Base-by-base conservation (phyloP, 768 basidiomycete genomes). In the Tephrocybe sp. region DNA sequence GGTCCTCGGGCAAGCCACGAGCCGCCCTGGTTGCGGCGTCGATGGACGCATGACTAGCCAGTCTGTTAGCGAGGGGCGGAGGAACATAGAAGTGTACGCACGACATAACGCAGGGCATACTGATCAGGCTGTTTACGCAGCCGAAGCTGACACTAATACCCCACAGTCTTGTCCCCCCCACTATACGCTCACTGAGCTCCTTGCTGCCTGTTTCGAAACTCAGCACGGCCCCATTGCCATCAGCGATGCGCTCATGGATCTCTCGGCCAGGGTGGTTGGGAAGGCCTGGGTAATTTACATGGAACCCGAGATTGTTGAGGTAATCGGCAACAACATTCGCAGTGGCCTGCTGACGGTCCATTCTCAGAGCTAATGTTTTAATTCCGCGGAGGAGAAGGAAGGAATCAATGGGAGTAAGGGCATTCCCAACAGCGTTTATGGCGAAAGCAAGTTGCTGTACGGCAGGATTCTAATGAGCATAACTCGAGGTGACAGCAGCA, bases 31-130 rank as follows among this genome's bases (percentile, higher is more conserved):
- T 85, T 7, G 91, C 90, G 20, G 97, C 85, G 62, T 98, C 95
- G 58, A 99, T 99, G 33, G 97, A 98, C 20, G 97, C 94, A 67
- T 99, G 97, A 15, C 96, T 96, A 58, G 12, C 49, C 48, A 43
- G 43, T 39, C 46, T 52, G 17, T 45, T 12, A 53, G 61, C 24
- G 44, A 51, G 45, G 49, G 57, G 38, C 47, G 36, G 53, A 28
- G 46, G 23, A 18, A 38, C 34, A 39, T 24, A 51, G 45, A 48
- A 60, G 21, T 54, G 48, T 47, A 89, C 95, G 73, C 69, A 98
- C 96, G 94, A 97, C 97, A 99, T 98, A 61, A 93, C 85, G 67
- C 97, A 98, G 32, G 97, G 97, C 96, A 99, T 98, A 57, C 90
- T 93, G 71, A 98, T 98, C 67, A 99, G 68, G 63, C 91, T 93